Conservation (phyloP, 352 stramenopile genomes). For the Globisporangium cederbergense region DNA sequence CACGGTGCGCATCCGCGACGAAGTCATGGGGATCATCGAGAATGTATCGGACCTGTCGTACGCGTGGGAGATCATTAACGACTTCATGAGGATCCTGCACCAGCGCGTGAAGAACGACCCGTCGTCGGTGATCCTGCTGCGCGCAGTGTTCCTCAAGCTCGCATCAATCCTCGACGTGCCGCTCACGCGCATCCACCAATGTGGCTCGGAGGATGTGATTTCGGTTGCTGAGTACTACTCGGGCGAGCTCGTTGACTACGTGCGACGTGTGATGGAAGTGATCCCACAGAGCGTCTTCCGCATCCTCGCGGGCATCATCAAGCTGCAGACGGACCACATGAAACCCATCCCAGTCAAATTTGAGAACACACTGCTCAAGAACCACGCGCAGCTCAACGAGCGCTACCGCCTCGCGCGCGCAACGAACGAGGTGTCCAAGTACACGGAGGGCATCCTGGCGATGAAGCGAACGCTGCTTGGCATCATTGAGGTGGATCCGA, state of each 20-base stretch:
- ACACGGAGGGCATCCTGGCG: conserved; percentile 92
- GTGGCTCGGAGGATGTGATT: conserved; percentile 89
- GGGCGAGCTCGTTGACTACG: conserved; percentile 91
- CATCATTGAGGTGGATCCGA: conserved; percentile 93
- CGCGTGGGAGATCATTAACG: conserved; percentile 92
- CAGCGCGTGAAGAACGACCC: conserved; percentile 91
- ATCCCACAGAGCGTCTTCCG: conserved; percentile 94
- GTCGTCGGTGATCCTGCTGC: conserved; percentile 89
- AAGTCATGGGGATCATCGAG: conserved; percentile 91
- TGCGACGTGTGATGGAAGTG: conserved; percentile 93
- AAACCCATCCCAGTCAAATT: conserved; percentile 90
- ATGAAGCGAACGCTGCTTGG: conserved; percentile 94
- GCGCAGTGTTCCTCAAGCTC: conserved; percentile 94
- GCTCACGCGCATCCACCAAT: conserved; percentile 91
- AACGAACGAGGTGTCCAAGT: conserved; percentile 94
- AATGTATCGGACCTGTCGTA: conserved; percentile 95
- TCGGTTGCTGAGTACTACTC: conserved; percentile 95
- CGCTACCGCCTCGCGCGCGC: conserved; percentile 91
- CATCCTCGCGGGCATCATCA: conserved; percentile 92
- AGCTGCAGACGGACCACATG: conserved; percentile 91
- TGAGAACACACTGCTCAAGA: conserved; percentile 90
- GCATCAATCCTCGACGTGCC: conserved; percentile 93
- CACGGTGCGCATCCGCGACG: conserved; percentile 91
- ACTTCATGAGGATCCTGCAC: conserved; percentile 94
- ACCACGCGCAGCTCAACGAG: conserved; percentile 89